Evolutionary conservation across 352 stramenopile species (phyloP), one percentile per base, ranked within the genome.

Genomic region (Saprolegnia parasitica): DNA sequence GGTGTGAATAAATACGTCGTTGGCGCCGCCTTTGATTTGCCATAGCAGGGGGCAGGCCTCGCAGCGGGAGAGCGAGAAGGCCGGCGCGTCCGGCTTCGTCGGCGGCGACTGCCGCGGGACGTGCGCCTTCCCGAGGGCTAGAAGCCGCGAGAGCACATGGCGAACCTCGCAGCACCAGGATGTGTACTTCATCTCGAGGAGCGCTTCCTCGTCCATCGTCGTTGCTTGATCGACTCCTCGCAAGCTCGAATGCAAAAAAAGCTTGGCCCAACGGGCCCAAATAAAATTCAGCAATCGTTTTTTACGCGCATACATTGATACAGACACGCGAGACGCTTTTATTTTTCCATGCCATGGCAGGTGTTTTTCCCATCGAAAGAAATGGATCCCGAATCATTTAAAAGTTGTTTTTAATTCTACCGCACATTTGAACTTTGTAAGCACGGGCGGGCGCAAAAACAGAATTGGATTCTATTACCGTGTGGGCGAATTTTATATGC

Each of bases 21-120:
- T 24, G 10, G 21, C 15, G 21, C 29, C 47, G 20, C 62, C 62
- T 61, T 70, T 58, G 42, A 70, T 21, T 23, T 52, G 54, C 63
- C 63, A 70, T 11, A 70, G 26, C 8, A 70, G 29, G 10, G 42
- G 63, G 35, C 63, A 70, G n/a, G n/a, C n/a, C 50, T 60, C 61
- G 46, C 24, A 21, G 10, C 63, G 63, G n/a, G 39, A 18, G 18
- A 70, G 37, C n/a, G 45, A 46, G n/a, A 52, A 70, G 5, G 50
- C 40, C 23, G 39, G n/a, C 18, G 35, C 20, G 21, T 37, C 39
- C 11, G 63, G 13, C 13, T 60, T 63, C 5, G 60, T 56, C n/a
- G 21, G 35, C n/a, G 60, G 60, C 1, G 29, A 49, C 20, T 52
- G 26, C 23, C 47, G 63, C 35, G 47, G 42, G n/a, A 57, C 23